phyloP scores from a whole-genome alignment of 345 rosid species.

The Aegle marmelos region DNA sequence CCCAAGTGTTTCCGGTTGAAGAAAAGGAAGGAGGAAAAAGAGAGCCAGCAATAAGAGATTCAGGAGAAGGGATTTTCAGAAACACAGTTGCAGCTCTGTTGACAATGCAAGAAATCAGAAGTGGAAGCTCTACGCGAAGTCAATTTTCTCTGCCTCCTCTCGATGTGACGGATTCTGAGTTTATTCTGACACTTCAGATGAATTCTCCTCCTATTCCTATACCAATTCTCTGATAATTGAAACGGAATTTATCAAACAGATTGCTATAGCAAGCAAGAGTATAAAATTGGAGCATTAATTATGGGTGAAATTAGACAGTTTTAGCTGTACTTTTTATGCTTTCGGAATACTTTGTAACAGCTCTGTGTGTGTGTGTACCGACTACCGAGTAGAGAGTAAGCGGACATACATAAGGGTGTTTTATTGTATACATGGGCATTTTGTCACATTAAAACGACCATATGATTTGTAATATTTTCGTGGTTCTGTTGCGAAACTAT shows the following conservation, averaged over 20 bases:
- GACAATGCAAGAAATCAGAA: conserved; percentile 79
- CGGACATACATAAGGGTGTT: neutral
- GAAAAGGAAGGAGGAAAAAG: conserved; percentile 16
- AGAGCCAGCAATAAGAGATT: conserved; percentile 32
- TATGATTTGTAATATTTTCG: neutral
- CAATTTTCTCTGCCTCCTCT: conserved; percentile 79
- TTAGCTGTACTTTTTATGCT: neutral
- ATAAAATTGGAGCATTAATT: neutral
- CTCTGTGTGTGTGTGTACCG: no score
- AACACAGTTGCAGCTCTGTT: conserved; percentile 68
- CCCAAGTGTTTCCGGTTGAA: conserved; percentile 44
- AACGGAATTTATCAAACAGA: neutral
- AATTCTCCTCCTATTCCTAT: conserved; percentile 39
- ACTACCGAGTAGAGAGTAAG: neutral
- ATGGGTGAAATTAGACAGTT: neutral
- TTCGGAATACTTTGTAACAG: neutral
- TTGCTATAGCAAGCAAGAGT: neutral
- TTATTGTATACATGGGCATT: neutral
- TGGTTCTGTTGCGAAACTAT: neutral
- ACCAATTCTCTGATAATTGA: conserved; percentile 34
- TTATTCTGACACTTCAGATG: conserved; percentile 38
- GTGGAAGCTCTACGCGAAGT: conserved; percentile 69
- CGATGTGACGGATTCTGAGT: conserved; percentile 53
- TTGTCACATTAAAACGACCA: neutral
- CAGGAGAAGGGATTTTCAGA: conserved; percentile 64